Conservation (phyloP, 306 rosid genomes). For the Castanospermum australe region DNA sequence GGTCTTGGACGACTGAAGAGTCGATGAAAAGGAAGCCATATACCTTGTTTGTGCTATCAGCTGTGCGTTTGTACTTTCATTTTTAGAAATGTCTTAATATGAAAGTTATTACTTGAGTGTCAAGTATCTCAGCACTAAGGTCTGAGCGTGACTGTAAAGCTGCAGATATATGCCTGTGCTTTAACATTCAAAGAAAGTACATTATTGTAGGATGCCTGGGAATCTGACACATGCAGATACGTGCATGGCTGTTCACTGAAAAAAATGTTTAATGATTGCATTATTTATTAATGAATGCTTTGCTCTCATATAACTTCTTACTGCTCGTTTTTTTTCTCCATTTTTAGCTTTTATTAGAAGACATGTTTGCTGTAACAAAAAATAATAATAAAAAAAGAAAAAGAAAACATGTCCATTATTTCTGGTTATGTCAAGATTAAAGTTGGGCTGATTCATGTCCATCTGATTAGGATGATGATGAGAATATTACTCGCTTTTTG, state of each 20-base stretch:
- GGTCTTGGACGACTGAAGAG: not conserved
- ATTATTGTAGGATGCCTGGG: not conserved
- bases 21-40: not conserved
- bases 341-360: not conserved
- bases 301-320: not conserved
- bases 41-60: not conserved
- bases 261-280: not conserved
- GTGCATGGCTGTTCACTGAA: not conserved
- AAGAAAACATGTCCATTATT: not conserved
- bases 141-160: not conserved
- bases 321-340: not conserved
- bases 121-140: not conserved
- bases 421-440: conserved; percentile 1
- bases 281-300: not conserved
- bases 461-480: conserved; percentile 62
- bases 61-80: not conserved
- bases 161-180: not conserved
- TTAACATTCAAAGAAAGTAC: not conserved
- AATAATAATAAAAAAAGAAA: not conserved
- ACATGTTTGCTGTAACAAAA: not conserved
- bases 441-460: conserved; percentile 28
- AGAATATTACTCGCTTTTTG: conserved; percentile 77
- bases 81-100: not conserved
- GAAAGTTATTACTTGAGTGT: not conserved
- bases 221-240: not conserved